phyloP scores from a whole-genome alignment of 768 basidiomycete species.

The Lactarius sanguifluus region DNA sequence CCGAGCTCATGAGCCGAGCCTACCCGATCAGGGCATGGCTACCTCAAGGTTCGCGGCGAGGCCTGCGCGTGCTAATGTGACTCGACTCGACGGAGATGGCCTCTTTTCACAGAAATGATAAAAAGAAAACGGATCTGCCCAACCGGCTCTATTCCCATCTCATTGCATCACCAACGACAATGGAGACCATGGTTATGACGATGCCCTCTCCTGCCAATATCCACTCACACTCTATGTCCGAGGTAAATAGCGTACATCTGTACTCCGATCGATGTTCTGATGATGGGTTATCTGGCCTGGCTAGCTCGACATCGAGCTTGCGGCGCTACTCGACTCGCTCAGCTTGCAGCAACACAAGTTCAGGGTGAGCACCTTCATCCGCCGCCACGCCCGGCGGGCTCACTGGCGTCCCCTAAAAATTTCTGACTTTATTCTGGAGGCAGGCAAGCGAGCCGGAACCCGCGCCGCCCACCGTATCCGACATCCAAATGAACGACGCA shows the following conservation, averaged over 20 bases:
- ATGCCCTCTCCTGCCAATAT: slow-evolving; percentile 21
- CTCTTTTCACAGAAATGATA: slow-evolving; percentile 9
- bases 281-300: slow-evolving; percentile 1
- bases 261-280: background rate
- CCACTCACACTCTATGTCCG: slow-evolving; percentile 25
- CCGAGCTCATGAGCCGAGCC: slow-evolving; percentile 20
- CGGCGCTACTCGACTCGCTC: slow-evolving; percentile 25
- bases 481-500: slow-evolving; percentile 30
- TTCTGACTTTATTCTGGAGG: slow-evolving; percentile 27
- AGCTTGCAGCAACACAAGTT: slow-evolving; percentile 26
- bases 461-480: slow-evolving; percentile 14
- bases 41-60: slow-evolving; percentile 14
- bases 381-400: background rate
- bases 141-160: background rate
- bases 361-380: slow-evolving; percentile 21
- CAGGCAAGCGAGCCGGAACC: slow-evolving; percentile 27
- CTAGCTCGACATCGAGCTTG: slow-evolving; percentile 29
- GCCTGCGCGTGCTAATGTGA: slow-evolving; percentile 23
- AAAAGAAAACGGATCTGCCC: slow-evolving; percentile 8
- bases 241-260: slow-evolving; percentile 10
- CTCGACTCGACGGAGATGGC: slow-evolving; percentile 6
- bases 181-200: slow-evolving; percentile 28
- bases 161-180: slow-evolving; percentile 1
- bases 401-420: background rate
- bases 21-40: slow-evolving; percentile 25